Evolutionary conservation across 305 asterid genomes (phyloP), one percentile per base, ranked within the genome.

Genomic region (Solanum hybrid): DNA sequence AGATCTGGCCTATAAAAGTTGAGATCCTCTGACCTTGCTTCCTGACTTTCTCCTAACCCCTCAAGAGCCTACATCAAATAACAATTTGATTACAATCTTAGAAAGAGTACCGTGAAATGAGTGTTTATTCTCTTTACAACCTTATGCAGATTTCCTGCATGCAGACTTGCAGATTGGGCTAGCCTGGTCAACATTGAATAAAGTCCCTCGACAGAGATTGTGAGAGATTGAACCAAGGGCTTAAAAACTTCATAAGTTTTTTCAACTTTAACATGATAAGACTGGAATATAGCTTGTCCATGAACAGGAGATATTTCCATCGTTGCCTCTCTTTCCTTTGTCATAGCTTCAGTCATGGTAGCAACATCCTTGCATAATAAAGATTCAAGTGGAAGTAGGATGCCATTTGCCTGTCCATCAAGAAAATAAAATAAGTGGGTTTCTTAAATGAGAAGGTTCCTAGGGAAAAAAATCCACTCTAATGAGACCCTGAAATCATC

Each of bases 101-200:
- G 76, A 87, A 64, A 71, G 42, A 90, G 89, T 87, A 87, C 80
- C 34, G 35, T 29, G 33, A 40, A 75, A 35, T 40, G 92, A 57
- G 39, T 88, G 73, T 74, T 89, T 64, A 88, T 91, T 88, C 91
- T 89, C 46, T 85, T 85, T 57, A 61, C 94, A 95, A 98, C 99
- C 91, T 98, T 98, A 92, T 98, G 99, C 91, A 98, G 99, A 93
- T 98, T 98, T 90, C 99, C 99, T 35, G 99, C 99, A 93, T 98
- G 99, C 92, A 97, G 94, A 95, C 98, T 91, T 35, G 99, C 99
- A 89, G 99, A 94, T 93, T 94, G 95, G 86, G 99, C 99, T 88
- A 98, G 96, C 92, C 95, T 92, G 92, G 94, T 96, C 93, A 97
- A 86, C 94, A 95, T 89, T 29, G 98, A 94, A 95, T 95, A 94